phyloP scores from a whole-genome alignment of 2,329 filamentous ascomycete genomes.

The Cladophialophora chaetospira region DNA sequence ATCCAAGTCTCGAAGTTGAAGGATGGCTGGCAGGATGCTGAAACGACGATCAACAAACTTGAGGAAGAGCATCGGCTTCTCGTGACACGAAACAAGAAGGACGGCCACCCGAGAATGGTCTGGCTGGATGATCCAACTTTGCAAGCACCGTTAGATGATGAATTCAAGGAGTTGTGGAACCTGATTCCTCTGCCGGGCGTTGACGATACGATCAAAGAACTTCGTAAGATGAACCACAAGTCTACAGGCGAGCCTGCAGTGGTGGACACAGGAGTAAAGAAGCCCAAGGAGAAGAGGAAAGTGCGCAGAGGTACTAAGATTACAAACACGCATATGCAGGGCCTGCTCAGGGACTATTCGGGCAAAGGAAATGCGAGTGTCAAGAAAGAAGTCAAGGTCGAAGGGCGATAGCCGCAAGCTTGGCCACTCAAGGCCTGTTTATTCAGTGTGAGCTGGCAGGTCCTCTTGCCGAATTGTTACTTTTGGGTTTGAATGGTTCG shows the following conservation, averaged over 20 bases:
- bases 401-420: neutral
- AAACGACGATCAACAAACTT: constrained; percentile 72
- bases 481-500: neutral
- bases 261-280: constrained; percentile 55
- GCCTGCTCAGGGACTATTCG: constrained; percentile 31
- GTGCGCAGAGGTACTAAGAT: constrained; percentile 74
- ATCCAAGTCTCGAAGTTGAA: constrained; percentile 87
- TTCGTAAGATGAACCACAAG: constrained; percentile 76
- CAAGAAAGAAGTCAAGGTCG: constrained; percentile 1
- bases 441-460: too few species aligned
- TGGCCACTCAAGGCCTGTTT: too few species aligned
- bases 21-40: constrained; percentile 90
- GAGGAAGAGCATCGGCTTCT: constrained; percentile 78
- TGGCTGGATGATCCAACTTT: constrained; percentile 86
- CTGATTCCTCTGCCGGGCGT: constrained; percentile 74
- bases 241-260: constrained; percentile 79
- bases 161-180: constrained; percentile 83
- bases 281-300: constrained; percentile 68
- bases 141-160: constrained; percentile 72
- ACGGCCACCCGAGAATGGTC: constrained; percentile 79
- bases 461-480: neutral
- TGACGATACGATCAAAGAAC: constrained; percentile 70
- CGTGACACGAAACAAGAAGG: constrained; percentile 89
- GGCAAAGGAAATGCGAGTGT: constrained; percentile 1
- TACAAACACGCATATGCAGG: constrained; percentile 81